phyloP scores from a whole-genome alignment of 73 alveolate genomes.

The Paramecium tetraurelia region DNA sequence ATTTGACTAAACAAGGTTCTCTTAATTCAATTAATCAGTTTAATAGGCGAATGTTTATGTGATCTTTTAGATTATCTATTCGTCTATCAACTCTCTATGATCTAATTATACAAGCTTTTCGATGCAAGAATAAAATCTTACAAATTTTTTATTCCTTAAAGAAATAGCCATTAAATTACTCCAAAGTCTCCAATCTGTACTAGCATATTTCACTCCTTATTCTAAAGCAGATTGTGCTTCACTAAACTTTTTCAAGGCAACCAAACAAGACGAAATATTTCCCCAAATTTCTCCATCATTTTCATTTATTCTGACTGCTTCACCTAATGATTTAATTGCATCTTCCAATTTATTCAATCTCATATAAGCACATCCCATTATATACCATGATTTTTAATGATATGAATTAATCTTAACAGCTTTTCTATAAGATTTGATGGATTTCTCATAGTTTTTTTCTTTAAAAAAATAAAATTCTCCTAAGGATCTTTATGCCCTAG shows the following conservation, averaged over 20 bases:
- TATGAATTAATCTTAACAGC: slow-evolving; percentile 93
- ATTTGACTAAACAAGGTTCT: neutral
- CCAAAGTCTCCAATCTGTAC: slow-evolving; percentile 93
- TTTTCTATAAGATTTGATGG: slow-evolving; percentile 86
- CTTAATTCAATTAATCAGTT: slow-evolving; percentile 17
- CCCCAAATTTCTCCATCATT: slow-evolving; percentile 96
- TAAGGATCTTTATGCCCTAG: slow-evolving; percentile 93
- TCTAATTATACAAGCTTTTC: slow-evolving; percentile 26
- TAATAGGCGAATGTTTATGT: slow-evolving; percentile 40
- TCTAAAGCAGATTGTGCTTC: slow-evolving; percentile 94
- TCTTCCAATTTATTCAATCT: slow-evolving; percentile 76
- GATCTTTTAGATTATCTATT: slow-evolving; percentile 28
- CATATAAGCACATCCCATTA: slow-evolving; percentile 95
- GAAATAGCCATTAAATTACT: slow-evolving; percentile 86
- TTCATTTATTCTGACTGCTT: slow-evolving; percentile 86
- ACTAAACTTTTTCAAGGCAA: slow-evolving; percentile 78
- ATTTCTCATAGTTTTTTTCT: slow-evolving; percentile 68
- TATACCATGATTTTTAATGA: slow-evolving; percentile 95
- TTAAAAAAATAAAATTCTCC: slow-evolving; percentile 77
- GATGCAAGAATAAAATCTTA: slow-evolving; percentile 59
- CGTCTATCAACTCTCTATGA: slow-evolving; percentile 51
- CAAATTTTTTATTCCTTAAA: slow-evolving; percentile 77
- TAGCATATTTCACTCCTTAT: slow-evolving; percentile 87
- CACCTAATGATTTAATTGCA: slow-evolving; percentile 85
- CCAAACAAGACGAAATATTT: slow-evolving; percentile 89